Percentiles rank a stretch among this genome's conserved stretches.
Evolutionary conservation across 2,329 filamentous ascomycete species (phyloP).

Genomic region (Fusarium dimerum): DNA sequence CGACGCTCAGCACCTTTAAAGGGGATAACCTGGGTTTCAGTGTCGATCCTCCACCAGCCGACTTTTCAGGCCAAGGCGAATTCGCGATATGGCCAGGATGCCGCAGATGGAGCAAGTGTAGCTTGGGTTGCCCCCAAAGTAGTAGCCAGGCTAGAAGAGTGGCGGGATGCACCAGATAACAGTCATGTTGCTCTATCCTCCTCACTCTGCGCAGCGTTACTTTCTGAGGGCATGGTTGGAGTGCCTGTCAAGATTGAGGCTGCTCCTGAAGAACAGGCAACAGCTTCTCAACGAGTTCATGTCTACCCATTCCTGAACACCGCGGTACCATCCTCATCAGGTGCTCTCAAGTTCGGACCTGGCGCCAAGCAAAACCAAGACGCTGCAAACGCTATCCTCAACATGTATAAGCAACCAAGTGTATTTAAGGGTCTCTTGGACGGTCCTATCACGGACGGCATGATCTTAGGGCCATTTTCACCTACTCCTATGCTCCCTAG

Average conservation of each 20-base stretch:
- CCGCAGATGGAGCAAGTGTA: slow-evolving; percentile 54
- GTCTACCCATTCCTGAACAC: slow-evolving; percentile 26
- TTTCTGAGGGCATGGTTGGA: slow-evolving; percentile 73
- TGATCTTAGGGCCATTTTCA: background rate
- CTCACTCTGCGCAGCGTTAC: slow-evolving; percentile 72
- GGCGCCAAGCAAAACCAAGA: background rate
- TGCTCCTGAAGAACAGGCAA: slow-evolving; percentile 69
- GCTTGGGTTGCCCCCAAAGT: slow-evolving; percentile 54
- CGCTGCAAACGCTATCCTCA: background rate
- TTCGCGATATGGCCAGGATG: slow-evolving; percentile 67
- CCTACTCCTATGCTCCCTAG: background rate
- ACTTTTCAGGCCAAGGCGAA: slow-evolving; percentile 52
- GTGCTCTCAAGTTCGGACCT: background rate
- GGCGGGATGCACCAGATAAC: slow-evolving; percentile 85
- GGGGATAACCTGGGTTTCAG: slow-evolving; percentile 71
- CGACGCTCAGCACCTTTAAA: slow-evolving; percentile 70
- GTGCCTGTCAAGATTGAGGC: slow-evolving; percentile 86
- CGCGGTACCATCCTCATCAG: background rate
- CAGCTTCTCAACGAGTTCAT: slow-evolving; percentile 67
- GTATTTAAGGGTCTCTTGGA: background rate
- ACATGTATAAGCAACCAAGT: slow-evolving; percentile 4
- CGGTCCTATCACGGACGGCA: slow-evolving; percentile 1
- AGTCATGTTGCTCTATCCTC: slow-evolving; percentile 79
- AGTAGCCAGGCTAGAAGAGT: slow-evolving; percentile 72
- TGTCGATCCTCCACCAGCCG: slow-evolving; percentile 85